phyloP scores from a whole-genome alignment of 495 filamentous ascomycete species.

The Platismatia glauca region DNA sequence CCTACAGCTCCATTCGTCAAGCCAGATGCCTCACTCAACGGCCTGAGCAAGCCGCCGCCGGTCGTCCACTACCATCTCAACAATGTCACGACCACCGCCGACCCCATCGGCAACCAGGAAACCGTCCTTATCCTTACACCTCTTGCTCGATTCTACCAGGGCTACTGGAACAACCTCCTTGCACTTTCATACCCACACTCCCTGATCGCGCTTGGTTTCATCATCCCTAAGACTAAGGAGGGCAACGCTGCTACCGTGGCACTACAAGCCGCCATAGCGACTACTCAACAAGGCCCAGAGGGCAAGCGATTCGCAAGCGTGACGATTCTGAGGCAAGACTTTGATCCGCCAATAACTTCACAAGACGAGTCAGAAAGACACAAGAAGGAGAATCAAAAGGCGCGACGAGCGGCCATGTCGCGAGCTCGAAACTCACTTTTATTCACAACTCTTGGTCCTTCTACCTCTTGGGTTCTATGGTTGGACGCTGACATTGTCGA shows the following conservation, averaged over 20 bases:
- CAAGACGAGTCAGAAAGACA: conserved; percentile 86
- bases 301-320: conserved; percentile 81
- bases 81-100: conserved; percentile 69
- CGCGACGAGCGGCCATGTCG: conserved; percentile 79
- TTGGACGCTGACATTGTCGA: conserved; percentile 89
- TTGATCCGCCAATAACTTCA: conserved; percentile 68
- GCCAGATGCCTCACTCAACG: conserved; percentile 45
- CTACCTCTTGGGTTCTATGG: conserved; percentile 94
- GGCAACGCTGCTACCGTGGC: conserved; percentile 73
- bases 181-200: conserved; percentile 83
- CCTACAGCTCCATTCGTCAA: conserved; percentile 79
- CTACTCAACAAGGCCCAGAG: conserved; percentile 70
- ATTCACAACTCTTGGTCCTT: conserved; percentile 94
- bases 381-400: conserved; percentile 80
- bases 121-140: conserved; percentile 87
- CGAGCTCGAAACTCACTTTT: conserved; percentile 86
- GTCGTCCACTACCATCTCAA: conserved; percentile 93
- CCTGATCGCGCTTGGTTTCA: conserved; percentile 90
- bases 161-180: conserved; percentile 92
- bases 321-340: conserved; percentile 91
- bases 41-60: conserved; percentile 60
- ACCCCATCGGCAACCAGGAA: conserved; percentile 69
- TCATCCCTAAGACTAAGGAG: conserved; percentile 82
- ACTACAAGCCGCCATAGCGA: conserved; percentile 73
- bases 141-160: conserved; percentile 83